Conservation (phyloP, 371 early-diverging fungal species). For the Mucor sp. region DNA sequence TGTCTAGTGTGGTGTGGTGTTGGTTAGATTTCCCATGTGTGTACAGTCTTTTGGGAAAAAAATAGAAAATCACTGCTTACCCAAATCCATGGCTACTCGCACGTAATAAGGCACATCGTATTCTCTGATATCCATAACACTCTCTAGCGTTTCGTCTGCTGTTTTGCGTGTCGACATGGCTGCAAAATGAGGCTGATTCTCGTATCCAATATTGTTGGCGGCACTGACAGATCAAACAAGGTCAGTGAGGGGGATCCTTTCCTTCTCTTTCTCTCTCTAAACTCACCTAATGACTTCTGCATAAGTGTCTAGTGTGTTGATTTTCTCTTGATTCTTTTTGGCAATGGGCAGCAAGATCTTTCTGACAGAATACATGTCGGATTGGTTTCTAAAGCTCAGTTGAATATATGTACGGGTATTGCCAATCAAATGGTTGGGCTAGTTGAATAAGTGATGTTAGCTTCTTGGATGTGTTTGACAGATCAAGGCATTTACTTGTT, state of each 20-base stretch:
- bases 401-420: constrained; percentile 73
- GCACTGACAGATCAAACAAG: constrained; percentile 10
- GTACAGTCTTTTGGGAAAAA: too few relatives aligned
- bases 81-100: constrained; percentile 91
- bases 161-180: constrained; percentile 38
- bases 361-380: constrained; percentile 78
- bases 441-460: neutral
- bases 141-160: constrained; percentile 50
- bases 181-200: constrained; percentile 17
- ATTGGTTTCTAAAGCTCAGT: constrained; percentile 81
- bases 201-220: constrained; percentile 36
- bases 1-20: constrained; percentile 50
- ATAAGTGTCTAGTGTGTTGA: constrained; percentile 63
- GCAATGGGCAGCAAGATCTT: constrained; percentile 72
- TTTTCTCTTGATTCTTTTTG: constrained; percentile 68
- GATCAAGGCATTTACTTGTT: constrained; percentile 60
- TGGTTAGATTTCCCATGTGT: neutral
- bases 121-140: constrained; percentile 90
- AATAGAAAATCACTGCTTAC: constrained; percentile 49
- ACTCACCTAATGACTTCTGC: constrained; percentile 54
- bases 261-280: neutral
- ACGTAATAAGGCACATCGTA: constrained; percentile 94
- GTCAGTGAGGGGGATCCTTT: too few relatives aligned
- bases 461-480: neutral
- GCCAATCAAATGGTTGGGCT: constrained; percentile 92